Evolutionary conservation across 2,329 filamentous ascomycete genomes (phyloP).

Genomic region (Scedosporium dehoogii): DNA sequence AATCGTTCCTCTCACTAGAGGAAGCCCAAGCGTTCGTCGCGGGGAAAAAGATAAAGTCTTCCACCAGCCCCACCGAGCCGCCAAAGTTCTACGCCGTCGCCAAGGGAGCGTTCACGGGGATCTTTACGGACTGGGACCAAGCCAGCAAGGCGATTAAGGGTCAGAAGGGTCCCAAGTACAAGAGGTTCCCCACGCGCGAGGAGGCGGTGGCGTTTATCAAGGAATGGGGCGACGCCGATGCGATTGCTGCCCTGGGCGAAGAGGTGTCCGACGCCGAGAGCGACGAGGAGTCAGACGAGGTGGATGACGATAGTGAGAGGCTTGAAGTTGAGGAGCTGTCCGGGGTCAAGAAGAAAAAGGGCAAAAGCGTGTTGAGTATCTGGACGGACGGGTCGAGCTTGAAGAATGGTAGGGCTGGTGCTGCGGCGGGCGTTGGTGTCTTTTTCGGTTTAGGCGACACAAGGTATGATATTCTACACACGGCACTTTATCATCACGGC

Average conservation of each 20-base stretch:
- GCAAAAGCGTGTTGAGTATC: slow-evolving; percentile 29
- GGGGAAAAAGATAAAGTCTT: slow-evolving; percentile 33
- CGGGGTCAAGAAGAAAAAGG: slow-evolving; percentile 27
- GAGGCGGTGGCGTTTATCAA: slow-evolving; percentile 74
- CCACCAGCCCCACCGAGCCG: slow-evolving; percentile 27
- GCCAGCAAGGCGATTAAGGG: slow-evolving; percentile 66
- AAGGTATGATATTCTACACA: slow-evolving; percentile 27
- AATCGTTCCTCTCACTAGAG: slow-evolving; percentile 62
- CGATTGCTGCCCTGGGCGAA: slow-evolving; percentile 29
- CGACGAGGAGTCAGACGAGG: slow-evolving; percentile 14
- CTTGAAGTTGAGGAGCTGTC: slow-evolving; percentile 8
- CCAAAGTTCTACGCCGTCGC: slow-evolving; percentile 52
- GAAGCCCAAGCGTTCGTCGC: slow-evolving; percentile 74
- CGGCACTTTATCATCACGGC: too few species aligned
- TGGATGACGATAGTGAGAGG: slow-evolving; percentile 15
- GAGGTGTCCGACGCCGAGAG: slow-evolving; percentile 13
- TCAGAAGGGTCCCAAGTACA: slow-evolving; percentile 59
- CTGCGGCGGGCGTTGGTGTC: slow-evolving; percentile 52
- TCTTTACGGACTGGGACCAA: slow-evolving; percentile 56
- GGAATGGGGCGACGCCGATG: slow-evolving; percentile 32
- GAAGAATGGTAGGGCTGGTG: slow-evolving; percentile 45
- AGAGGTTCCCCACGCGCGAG: slow-evolving; percentile 54
- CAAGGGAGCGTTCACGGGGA: slow-evolving; percentile 45
- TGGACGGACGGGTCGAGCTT: slow-evolving; percentile 56
- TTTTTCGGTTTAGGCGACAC: slow-evolving; percentile 49